These are phyloP conservation scores for Daldinia childiae DNA, from an alignment of 495 filamentous ascomycete species.

Conservation along the genomic window DNA sequence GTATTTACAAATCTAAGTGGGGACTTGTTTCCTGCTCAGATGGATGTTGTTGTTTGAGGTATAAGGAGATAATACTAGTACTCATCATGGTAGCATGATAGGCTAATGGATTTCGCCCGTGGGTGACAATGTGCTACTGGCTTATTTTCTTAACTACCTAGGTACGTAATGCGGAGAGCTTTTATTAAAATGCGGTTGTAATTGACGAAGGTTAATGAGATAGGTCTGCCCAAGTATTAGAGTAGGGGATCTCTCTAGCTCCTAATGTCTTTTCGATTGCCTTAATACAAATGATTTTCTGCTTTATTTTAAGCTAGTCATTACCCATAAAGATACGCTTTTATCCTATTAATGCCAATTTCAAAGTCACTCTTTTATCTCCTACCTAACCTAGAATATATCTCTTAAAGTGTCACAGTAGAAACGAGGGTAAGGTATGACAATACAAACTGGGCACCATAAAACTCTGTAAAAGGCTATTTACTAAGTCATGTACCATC, in stretches of 20 bases:
- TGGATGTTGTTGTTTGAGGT: not conserved
- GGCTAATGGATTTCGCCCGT: not conserved
- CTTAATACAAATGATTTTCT: not conserved
- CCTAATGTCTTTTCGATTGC: not conserved
- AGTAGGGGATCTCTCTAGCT: not conserved
- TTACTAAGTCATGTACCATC: slow-evolving; percentile 7
- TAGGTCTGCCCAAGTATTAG: not conserved
- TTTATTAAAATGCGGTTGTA: not conserved
- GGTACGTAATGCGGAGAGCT: not conserved
- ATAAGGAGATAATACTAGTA: not conserved
- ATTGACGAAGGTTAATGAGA: not conserved
- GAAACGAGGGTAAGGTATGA: not conserved
- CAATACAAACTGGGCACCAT: not conserved
- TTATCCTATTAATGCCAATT: not conserved
- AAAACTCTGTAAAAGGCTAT: not conserved
- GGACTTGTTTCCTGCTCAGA: too few relatives aligned
- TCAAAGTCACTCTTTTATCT: not conserved
- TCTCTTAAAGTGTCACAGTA: not conserved
- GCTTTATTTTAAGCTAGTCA: not conserved
- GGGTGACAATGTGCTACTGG: not conserved
- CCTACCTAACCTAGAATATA: not conserved
- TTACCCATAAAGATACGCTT: not conserved
- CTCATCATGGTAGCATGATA: not conserved
- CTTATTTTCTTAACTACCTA: not conserved
- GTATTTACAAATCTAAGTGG: too few relatives aligned